Percentiles rank a stretch among this genome's conserved stretches.
These are phyloP conservation scores for Viola odorata DNA, from an alignment of 345 rosid genomes.

Conservation along the genomic window DNA sequence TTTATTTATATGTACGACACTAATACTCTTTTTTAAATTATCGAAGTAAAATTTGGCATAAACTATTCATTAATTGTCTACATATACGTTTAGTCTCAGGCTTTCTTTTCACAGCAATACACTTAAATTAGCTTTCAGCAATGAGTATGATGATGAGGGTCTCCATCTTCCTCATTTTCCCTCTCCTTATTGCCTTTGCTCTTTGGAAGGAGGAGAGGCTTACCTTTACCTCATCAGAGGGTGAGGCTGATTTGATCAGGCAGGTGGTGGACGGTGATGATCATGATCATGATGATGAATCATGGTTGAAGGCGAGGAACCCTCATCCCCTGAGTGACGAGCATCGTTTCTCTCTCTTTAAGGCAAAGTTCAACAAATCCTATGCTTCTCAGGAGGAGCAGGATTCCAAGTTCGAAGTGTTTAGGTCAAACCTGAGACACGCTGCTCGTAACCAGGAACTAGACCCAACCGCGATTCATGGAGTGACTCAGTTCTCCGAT, in stretches of 20 bases:
- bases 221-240: constrained; percentile 13
- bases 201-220: constrained; percentile 18
- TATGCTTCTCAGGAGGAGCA: constrained; percentile 70
- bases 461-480: constrained; percentile 85
- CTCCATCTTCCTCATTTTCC: constrained; percentile 25
- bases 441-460: constrained; percentile 72
- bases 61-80: too few relatives aligned
- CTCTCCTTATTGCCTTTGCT: constrained; percentile 31
- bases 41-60: too few relatives aligned
- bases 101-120: background rate
- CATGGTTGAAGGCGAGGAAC: constrained; percentile 23
- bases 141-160: constrained; percentile 40
- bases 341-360: constrained; percentile 73
- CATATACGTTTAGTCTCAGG: too few relatives aligned
- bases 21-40: too few relatives aligned
- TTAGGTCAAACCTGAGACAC: constrained; percentile 51
- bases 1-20: too few relatives aligned
- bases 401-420: constrained; percentile 52
- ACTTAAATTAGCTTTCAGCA: background rate
- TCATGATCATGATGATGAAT: constrained; percentile 31
- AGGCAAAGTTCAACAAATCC: constrained; percentile 50
- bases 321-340: constrained; percentile 38
- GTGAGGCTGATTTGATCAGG: constrained; percentile 52
- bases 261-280: constrained; percentile 72
- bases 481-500: constrained; percentile 94